phyloP scores from a whole-genome alignment of 2,329 filamentous ascomycete genomes.

The Leptodontidium sp. region DNA sequence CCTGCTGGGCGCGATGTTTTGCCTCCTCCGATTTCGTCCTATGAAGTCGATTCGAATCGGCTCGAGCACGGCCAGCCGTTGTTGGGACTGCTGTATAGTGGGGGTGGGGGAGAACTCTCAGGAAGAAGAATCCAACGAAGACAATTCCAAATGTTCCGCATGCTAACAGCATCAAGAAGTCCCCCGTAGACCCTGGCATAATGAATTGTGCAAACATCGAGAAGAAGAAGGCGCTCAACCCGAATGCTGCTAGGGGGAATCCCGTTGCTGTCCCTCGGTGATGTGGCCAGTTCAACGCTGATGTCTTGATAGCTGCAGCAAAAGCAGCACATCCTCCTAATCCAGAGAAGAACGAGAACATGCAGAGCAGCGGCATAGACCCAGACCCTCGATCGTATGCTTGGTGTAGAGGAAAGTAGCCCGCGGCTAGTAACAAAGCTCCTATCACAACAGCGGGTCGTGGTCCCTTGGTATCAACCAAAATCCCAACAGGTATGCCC shows the following conservation, averaged over 20 bases:
- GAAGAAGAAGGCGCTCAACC: conserved; percentile 96
- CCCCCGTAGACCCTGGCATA: conserved; percentile 84
- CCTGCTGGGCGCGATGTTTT: conserved; percentile 50
- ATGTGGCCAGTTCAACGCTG: conserved; percentile 89
- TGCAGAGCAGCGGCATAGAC: conserved; percentile 70
- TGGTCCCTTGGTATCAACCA: conserved; percentile 85
- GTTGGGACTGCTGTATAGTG: conserved; percentile 53
- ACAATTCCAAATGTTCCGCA: conserved; percentile 80
- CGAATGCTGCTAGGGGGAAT: conserved; percentile 91
- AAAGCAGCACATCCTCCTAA: conserved; percentile 93
- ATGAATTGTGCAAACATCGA: conserved; percentile 78
- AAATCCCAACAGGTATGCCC: conserved; percentile 87
- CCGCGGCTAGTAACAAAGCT: conserved; percentile 73
- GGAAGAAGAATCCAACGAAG: conserved; percentile 82
- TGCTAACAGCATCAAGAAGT: conserved; percentile 82
- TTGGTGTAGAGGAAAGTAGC: conserved; percentile 85
- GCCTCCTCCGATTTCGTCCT: conserved; percentile 56
- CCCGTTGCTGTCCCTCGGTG: conserved; percentile 94
- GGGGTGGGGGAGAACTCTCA: conserved; percentile 73
- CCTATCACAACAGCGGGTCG: conserved; percentile 81
- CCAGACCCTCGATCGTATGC: conserved; percentile 76
- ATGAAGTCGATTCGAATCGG: conserved; percentile 48
- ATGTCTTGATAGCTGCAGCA: conserved; percentile 83
- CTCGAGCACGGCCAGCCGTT: conserved; percentile 46
- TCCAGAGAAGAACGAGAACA: conserved; percentile 87